phyloP scores from a whole-genome alignment of 2,329 filamentous ascomycete species.

The Calonectria fujianensis region DNA sequence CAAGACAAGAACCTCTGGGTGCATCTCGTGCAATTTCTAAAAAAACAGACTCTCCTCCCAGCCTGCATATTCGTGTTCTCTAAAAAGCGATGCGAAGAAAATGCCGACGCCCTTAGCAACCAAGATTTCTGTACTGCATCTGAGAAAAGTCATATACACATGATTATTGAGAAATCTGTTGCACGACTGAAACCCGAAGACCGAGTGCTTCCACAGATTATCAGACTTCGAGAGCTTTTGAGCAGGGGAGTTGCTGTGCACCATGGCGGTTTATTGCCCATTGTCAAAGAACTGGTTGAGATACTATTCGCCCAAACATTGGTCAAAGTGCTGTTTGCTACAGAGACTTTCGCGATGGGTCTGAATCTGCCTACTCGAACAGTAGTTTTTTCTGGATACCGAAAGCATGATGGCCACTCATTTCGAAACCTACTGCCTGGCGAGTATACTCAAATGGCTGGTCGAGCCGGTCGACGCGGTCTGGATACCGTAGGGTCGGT shows the following conservation, averaged over 20 bases:
- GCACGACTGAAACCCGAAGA: slow-evolving; percentile 94
- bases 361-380: slow-evolving; percentile 96
- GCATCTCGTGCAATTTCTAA: slow-evolving; percentile 92
- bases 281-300: slow-evolving; percentile 98
- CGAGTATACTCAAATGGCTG: slow-evolving; percentile 99
- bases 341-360: slow-evolving; percentile 99
- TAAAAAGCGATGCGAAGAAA: slow-evolving; percentile 97
- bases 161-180: slow-evolving; percentile 97
- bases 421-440: slow-evolving; percentile 95
- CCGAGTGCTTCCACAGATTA: slow-evolving; percentile 91
- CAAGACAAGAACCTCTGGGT: slow-evolving; percentile 99
- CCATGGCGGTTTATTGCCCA: slow-evolving; percentile 94
- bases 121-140: slow-evolving; percentile 94
- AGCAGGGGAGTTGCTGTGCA: slow-evolving; percentile 95
- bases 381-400: slow-evolving; percentile 97
- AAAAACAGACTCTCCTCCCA: slow-evolving; percentile 89
- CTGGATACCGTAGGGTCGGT: slow-evolving; percentile 95
- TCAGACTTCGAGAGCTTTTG: slow-evolving; percentile 89
- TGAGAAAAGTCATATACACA: slow-evolving; percentile 97
- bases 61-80: slow-evolving; percentile 99
- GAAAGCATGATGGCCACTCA: slow-evolving; percentile 94
- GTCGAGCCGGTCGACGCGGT: slow-evolving; percentile 92
- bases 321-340: slow-evolving; percentile 97
- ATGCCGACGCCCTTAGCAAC: slow-evolving; percentile 95
- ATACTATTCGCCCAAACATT: slow-evolving; percentile 96